phyloP scores from a whole-genome alignment of 805 yeast genomes.

The Candida xiaguanensis region DNA sequence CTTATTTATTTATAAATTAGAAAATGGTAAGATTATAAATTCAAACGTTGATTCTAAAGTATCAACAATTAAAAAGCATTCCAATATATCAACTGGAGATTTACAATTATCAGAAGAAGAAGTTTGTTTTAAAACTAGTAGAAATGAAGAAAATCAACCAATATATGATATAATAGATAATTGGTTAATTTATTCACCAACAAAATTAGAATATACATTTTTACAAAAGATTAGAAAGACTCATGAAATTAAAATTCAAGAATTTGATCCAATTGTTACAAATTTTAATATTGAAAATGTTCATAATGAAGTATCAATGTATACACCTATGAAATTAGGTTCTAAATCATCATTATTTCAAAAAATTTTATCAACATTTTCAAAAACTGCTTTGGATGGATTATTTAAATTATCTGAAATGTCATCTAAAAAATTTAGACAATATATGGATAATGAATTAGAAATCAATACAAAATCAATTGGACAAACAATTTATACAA shows the following conservation, averaged over 20 bases:
- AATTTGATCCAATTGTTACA: constrained; percentile 12
- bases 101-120: constrained; percentile 16
- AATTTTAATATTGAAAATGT: not conserved
- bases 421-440: constrained; percentile 37
- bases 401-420: constrained; percentile 44
- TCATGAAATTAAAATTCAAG: not conserved
- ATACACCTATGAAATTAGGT: constrained; percentile 47
- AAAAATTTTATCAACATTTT: constrained; percentile 45
- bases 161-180: constrained; percentile 47
- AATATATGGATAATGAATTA: constrained; percentile 23
- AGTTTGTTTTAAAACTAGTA: constrained; percentile 28
- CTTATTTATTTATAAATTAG: constrained; percentile 14
- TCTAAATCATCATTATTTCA: constrained; percentile 45
- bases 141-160: constrained; percentile 30
- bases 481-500: constrained; percentile 26
- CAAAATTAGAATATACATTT: constrained; percentile 31
- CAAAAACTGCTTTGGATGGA: constrained; percentile 52
- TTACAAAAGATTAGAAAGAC: constrained; percentile 17
- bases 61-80: constrained; percentile 18
- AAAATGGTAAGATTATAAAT: constrained; percentile 7
- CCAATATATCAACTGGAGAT: constrained; percentile 16
- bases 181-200: constrained; percentile 48
- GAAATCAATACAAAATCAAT: constrained; percentile 27
- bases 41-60: constrained; percentile 18
- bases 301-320: constrained; percentile 11